Base-by-base conservation (phyloP, 2,329 filamentous ascomycete genomes). In the Fusarium cicatricum region DNA sequence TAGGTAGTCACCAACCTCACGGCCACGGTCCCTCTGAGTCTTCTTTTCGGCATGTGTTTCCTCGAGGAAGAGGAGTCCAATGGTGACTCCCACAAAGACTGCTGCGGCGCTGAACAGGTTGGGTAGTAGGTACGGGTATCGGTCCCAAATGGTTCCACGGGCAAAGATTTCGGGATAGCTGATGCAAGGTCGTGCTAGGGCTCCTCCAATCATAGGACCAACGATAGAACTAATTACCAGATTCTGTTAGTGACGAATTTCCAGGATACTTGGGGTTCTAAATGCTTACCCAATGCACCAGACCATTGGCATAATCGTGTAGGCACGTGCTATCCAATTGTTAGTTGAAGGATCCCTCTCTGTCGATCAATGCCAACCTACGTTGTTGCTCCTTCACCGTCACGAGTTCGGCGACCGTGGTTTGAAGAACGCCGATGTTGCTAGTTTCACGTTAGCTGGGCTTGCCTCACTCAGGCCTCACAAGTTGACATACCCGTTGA, bases 241-340 rank as follows among this genome's bases (percentile, higher is more conserved):
- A 34, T 23, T 11, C n/a, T 43, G 67, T 73, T 60, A 74, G 71
- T 51, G 48, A 42, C 17, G 32, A 21, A 8, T 36, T 17, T 34
- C 36, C 21, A 26, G 19, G 23, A 19, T 36, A 28, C 42, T 41
- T 28, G 37, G 9, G 14, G 38, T 15, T 29, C 16, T 43, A 23
- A 28, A 32, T 9, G 77, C 81, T 77, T 80, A 91, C 82, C 95
- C 95, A 70, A 99, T 83, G 72, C 93, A 97, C 95, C 95, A 99
- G 21, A 98, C 91, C 72, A 97, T 92, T 7, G 95, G 95, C 92
- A 99, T 97, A 66, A 98, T 93, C 11, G 94, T 92, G 77, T 96
- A 99, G 43, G 94, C 95, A 67, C 91, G 91, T 65, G 93, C 90
- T 92, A 58, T 53, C 48, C 43, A 14, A 33, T 3, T 39, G 67